phyloP scores from a whole-genome alignment of 1,139 yeast genomes.

The Lodderomyces margitis region DNA sequence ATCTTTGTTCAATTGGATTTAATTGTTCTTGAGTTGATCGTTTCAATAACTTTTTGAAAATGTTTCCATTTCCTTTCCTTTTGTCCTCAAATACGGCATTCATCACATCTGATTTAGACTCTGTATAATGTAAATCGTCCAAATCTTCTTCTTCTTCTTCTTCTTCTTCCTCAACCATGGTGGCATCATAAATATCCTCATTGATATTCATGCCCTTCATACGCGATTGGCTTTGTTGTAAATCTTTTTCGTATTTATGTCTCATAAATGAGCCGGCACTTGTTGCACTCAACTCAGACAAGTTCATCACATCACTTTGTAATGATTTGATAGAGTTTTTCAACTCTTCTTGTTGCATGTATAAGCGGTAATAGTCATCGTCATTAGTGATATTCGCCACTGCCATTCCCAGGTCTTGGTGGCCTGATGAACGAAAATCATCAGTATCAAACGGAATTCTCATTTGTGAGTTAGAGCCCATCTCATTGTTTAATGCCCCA shows the following conservation, averaged over 20 bases:
- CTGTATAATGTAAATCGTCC: no score
- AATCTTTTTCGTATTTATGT: constrained; percentile 56
- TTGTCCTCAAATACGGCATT: constrained; percentile 47
- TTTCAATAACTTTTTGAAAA: constrained; percentile 53
- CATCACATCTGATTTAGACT: constrained; percentile 22
- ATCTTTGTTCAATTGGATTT: constrained; percentile 36
- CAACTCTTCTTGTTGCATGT: constrained; percentile 39
- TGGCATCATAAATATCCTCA: constrained; percentile 15
- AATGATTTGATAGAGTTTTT: constrained; percentile 43
- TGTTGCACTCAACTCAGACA: constrained; percentile 77
- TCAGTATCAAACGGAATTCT: constrained; percentile 40
- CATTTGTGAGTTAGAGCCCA: constrained; percentile 2
- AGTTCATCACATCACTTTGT: constrained; percentile 48
- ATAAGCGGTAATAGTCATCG: constrained; percentile 30
- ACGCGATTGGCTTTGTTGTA: constrained; percentile 25
- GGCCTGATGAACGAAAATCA: constrained; percentile 34
- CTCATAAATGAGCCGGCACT: constrained; percentile 84
- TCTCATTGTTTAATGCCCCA: not conserved
- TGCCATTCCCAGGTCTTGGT: constrained; percentile 15
- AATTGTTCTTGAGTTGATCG: constrained; percentile 27
- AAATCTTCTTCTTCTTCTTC: constrained; percentile 9
- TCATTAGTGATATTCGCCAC: constrained; percentile 18
- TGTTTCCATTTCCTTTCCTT: constrained; percentile 42
- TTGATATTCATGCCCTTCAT: constrained; percentile 22
- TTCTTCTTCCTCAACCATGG: constrained; percentile 14